Conservation (phyloP, 768 basidiomycete genomes). For the Trametes villosa region DNA sequence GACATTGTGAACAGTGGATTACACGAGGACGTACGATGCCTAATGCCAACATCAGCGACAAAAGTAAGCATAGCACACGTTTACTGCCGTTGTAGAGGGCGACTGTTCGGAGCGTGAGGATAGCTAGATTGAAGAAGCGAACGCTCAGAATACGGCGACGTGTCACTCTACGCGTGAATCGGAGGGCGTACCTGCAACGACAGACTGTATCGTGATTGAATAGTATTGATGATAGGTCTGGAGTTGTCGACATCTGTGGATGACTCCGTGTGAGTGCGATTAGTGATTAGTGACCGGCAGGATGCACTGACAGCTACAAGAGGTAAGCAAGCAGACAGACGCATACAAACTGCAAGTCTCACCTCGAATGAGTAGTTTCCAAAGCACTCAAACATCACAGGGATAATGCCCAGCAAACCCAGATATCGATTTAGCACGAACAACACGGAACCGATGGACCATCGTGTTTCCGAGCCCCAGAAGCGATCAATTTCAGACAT, state of each 20-base stretch:
- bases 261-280: too few relatives aligned
- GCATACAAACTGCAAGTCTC: too few relatives aligned
- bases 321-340: too few relatives aligned
- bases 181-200: neutral
- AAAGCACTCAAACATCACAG: constrained; percentile 20
- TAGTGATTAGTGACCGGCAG: neutral
- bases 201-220: neutral
- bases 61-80: constrained; percentile 3
- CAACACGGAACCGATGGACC: constrained; percentile 21
- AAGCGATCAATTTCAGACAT: constrained; percentile 46
- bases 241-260: neutral
- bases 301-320: too few relatives aligned
- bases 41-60: neutral
- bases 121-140: constrained; percentile 1
- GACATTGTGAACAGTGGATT: too few relatives aligned
- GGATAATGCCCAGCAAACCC: constrained; percentile 27
- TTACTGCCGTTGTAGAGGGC: constrained; percentile 25
- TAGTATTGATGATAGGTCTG: neutral
- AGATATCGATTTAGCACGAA: constrained; percentile 32
- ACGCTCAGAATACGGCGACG: neutral
- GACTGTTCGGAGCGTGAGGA: constrained; percentile 25
- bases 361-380: neutral
- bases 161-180: neutral
- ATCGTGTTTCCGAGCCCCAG: constrained; percentile 41
- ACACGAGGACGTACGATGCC: too few relatives aligned